phyloP scores from a whole-genome alignment of 2,329 filamentous ascomycete species.

The Colletotrichum neosansevieriae region DNA sequence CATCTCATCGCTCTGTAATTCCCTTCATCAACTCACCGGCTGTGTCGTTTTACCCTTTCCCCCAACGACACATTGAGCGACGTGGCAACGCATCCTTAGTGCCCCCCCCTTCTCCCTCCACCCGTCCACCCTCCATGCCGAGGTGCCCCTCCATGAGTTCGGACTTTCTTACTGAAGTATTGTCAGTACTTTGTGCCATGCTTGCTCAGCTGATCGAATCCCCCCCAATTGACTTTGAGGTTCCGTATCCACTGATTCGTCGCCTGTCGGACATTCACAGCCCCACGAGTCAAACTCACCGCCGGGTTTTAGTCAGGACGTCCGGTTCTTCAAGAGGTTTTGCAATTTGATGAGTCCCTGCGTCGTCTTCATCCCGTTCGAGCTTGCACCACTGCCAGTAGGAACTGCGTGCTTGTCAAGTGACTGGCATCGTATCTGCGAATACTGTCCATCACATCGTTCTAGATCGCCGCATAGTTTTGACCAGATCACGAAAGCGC shows the following conservation, averaged over 20 bases:
- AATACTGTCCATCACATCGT: too few species aligned
- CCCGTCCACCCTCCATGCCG: neutral
- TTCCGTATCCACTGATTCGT: neutral
- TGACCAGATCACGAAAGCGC: too few species aligned
- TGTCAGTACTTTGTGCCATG: neutral
- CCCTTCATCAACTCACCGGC: slow-evolving; percentile 4
- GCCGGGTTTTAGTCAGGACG: neutral
- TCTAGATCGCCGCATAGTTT: too few species aligned
- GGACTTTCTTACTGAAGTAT: neutral
- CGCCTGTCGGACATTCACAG: neutral
- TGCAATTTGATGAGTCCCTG: neutral
- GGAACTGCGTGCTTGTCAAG: too few species aligned
- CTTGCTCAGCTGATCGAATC: neutral
- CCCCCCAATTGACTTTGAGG: slow-evolving; percentile 7
- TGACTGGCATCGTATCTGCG: too few species aligned
- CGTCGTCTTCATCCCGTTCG: neutral
- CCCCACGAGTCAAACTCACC: slow-evolving; percentile 12
- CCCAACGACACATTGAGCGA: slow-evolving; percentile 32
- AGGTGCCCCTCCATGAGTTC: neutral
- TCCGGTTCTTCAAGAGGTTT: neutral
- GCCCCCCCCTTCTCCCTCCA: neutral
- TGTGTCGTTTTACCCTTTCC: neutral
- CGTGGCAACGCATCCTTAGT: slow-evolving; percentile 38
- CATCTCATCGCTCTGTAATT: neutral
- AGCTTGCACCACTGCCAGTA: neutral